Conservation (phyloP, 2,329 filamentous ascomycete genomes). For the Monilinia polystroma region DNA sequence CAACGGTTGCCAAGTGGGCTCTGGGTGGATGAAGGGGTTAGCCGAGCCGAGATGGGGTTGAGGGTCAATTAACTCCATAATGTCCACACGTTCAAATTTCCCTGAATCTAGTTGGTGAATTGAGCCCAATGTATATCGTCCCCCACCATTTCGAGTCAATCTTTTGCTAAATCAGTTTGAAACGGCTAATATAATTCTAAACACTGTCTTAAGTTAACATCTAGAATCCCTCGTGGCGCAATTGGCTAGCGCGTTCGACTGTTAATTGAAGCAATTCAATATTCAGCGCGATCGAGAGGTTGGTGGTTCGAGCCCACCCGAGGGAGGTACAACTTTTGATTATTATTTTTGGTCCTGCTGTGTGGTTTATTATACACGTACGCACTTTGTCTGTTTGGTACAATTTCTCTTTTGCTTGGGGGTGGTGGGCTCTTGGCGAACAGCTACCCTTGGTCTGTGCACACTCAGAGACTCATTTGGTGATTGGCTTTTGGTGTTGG, state of each 20-base stretch:
- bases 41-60: not conserved
- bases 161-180: accelerated
- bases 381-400: not conserved
- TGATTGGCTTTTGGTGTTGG: not conserved
- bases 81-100: not conserved
- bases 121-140: not conserved
- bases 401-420: too few species aligned
- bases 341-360: not conserved
- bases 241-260: constrained; percentile 22
- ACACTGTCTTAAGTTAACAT: accelerated
- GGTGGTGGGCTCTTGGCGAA: too few species aligned
- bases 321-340: not conserved
- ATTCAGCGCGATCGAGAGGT: not conserved
- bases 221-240: constrained; percentile 17
- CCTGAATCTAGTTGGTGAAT: not conserved
- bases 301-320: constrained; percentile 13
- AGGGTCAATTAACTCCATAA: not conserved
- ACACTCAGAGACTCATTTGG: not conserved
- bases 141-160: not conserved
- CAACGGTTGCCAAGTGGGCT: not conserved
- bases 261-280: not conserved
- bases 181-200: not conserved
- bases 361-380: too few species aligned
- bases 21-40: constrained; percentile 17
- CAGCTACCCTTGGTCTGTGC: too few species aligned